phyloP scores from a whole-genome alignment of 129 eudicot species.

The Lonicera japonica region DNA sequence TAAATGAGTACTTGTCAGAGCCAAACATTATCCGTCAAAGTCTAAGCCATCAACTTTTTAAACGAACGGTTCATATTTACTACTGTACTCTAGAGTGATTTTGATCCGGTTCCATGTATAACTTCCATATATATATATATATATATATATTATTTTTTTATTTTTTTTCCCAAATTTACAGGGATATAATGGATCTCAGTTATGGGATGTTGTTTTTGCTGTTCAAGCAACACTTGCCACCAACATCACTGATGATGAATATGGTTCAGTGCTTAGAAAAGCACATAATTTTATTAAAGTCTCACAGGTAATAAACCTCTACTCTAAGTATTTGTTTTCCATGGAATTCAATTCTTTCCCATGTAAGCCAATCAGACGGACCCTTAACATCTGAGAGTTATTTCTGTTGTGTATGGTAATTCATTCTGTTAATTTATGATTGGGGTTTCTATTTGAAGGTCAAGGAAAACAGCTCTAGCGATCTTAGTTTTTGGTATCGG shows the following conservation, averaged over 20 bases:
- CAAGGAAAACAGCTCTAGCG: constrained; percentile 28
- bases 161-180: neutral
- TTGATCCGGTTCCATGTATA: too few relatives aligned
- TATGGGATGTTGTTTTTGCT: constrained; percentile 58
- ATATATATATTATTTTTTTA: neutral
- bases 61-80: too few relatives aligned
- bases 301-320: constrained; percentile 44
- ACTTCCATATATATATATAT: neutral
- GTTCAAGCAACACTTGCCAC: constrained; percentile 57
- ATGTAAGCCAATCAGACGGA: neutral
- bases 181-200: constrained; percentile 66
- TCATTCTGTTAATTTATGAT: neutral
- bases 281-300: constrained; percentile 47
- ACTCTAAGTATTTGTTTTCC: neutral
- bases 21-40: too few relatives aligned
- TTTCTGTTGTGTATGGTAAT: too few relatives aligned
- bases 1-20: too few relatives aligned
- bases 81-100: too few relatives aligned
- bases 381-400: too few relatives aligned
- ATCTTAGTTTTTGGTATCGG: constrained; percentile 47
- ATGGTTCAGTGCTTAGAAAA: constrained; percentile 39
- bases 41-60: too few relatives aligned
- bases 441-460: constrained; percentile 26
- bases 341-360: neutral
- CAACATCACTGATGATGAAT: constrained; percentile 34